A percentile compares a stretch with the other conserved stretches of the same genome.
These are phyloP conservation scores for Nevesoporus exiguus DNA, from an alignment of 768 basidiomycete species.

Conservation along the genomic window DNA sequence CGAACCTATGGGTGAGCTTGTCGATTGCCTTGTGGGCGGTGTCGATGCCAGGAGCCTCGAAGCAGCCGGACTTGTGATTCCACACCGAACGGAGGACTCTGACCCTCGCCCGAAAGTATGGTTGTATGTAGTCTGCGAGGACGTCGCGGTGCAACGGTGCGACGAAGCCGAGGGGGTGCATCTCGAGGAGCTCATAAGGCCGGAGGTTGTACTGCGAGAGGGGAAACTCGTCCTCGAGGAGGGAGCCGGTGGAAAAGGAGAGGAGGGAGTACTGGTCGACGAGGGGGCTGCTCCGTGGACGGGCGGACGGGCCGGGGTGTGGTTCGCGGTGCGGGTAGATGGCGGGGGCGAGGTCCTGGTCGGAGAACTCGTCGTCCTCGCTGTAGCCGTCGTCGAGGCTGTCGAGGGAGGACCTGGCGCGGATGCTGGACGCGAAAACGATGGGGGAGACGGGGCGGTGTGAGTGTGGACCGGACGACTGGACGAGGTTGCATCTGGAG, in stretches of 20 bases:
- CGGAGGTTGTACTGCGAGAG: constrained; percentile 56
- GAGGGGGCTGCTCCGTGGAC: constrained; percentile 18
- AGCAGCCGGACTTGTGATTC: constrained; percentile 25
- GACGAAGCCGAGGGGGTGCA: constrained; percentile 48
- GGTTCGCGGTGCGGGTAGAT: constrained; percentile 9
- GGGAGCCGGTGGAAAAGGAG: constrained; percentile 64
- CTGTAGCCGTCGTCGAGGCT: constrained; percentile 26
- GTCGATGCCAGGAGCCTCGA: constrained; percentile 23
- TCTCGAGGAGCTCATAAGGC: constrained; percentile 66
- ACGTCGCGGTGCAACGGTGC: constrained; percentile 41
- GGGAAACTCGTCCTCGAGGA: constrained; percentile 63
- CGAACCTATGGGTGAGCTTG: constrained; percentile 7
- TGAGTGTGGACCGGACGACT: constrained; percentile 27
- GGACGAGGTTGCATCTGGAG: constrained; percentile 46
- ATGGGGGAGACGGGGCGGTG: constrained; percentile 62
- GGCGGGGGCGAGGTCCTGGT: constrained; percentile 20
- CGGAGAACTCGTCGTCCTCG: constrained; percentile 35
- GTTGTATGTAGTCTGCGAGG: constrained; percentile 46
- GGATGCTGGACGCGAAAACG: constrained; percentile 48
- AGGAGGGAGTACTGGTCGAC: constrained; percentile 48
- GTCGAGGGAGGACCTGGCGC: constrained; percentile 20
- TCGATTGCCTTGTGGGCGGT: constrained; percentile 12
- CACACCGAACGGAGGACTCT: constrained; percentile 47
- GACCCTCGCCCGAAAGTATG: constrained; percentile 57
- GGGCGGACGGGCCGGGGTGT: constrained; percentile 5